Base-by-base conservation (phyloP, 371 early-diverging fungal genomes). In the Racocetra persica region DNA sequence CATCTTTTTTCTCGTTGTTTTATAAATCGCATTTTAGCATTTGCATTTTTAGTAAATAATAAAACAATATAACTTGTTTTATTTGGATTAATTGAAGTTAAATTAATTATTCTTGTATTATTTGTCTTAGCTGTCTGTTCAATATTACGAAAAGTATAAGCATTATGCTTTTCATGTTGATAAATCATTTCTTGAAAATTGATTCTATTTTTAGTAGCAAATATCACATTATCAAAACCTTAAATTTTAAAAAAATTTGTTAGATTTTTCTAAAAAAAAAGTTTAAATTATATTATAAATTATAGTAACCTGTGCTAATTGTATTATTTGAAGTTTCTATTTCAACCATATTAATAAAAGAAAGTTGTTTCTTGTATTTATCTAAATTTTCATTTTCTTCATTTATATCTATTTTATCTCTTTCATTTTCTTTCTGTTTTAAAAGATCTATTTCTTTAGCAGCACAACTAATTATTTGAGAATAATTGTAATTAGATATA, bases 41-140 rank as follows among this genome's bases (percentile, higher is more conserved):
- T 66, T 36, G 14, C 20, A 66, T 66, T 66, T 28, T 66, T 66
- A 36, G 38, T 38, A 66, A 66, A 66, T 18, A 36, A 32, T 3
- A 38, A 66, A 66, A 66, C 20, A 28, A 66, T 66, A 28, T 66
- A 7, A 66, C 36, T 66, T 66, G 66, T 38, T 36, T 36, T 13
- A 41, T 66, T 66, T 0, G 66, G n/a, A 18, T 66, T 28, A 38
- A 66, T 66, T 36, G 66, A 66, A 66, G 28, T 66, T 38, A 14
- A 28, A 66, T 66, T 66, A 10, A 36, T 38, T 66, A 20, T 38
- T 66, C 66, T 66, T 66, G 66, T 66, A 66, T 32, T 20, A 38
- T 38, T 18, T n/a, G 20, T 16, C n/a, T 22, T 67, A 5, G 36
- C 28, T 41, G 13, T 32, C 10, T 20, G 14, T 67, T 38, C 18